These are phyloP conservation scores for Neurospora sp. DNA, from an alignment of 495 filamentous ascomycete genomes.

Conservation along the genomic window DNA sequence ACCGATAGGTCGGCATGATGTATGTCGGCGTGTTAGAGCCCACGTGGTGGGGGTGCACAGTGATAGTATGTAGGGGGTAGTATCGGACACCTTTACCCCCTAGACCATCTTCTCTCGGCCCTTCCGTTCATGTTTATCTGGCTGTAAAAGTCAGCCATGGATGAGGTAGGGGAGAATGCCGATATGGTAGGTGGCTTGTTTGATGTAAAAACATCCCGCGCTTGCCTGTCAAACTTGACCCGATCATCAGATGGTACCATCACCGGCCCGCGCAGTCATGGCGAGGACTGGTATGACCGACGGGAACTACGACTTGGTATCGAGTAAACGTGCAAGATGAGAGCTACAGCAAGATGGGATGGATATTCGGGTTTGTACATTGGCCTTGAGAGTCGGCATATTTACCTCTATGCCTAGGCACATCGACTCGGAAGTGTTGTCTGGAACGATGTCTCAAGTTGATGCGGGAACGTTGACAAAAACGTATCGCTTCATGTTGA, in stretches of 20 bases:
- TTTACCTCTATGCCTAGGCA: background rate
- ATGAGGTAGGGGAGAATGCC: background rate
- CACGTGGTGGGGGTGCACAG: background rate
- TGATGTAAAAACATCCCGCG: background rate
- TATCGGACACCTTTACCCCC: background rate
- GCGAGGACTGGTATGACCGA: background rate
- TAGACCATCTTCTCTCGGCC: background rate
- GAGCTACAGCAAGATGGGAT: background rate
- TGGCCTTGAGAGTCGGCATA: background rate
- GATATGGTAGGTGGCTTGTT: background rate
- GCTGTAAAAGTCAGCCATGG: background rate
- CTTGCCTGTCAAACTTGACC: background rate
- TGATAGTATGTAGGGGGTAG: background rate
- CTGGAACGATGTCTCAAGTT: background rate
- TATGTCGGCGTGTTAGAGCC: background rate
- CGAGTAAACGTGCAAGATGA: background rate
- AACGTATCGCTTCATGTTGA: background rate
- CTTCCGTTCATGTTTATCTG: background rate
- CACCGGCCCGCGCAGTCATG: background rate
- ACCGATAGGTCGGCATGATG: background rate
- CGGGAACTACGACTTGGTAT: background rate
- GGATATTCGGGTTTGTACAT: background rate
- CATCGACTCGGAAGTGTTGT: background rate
- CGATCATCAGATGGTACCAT: background rate
- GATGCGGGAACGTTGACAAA: background rate